Conservation (phyloP, 768 basidiomycete species). For the Leccinum broughii region DNA sequence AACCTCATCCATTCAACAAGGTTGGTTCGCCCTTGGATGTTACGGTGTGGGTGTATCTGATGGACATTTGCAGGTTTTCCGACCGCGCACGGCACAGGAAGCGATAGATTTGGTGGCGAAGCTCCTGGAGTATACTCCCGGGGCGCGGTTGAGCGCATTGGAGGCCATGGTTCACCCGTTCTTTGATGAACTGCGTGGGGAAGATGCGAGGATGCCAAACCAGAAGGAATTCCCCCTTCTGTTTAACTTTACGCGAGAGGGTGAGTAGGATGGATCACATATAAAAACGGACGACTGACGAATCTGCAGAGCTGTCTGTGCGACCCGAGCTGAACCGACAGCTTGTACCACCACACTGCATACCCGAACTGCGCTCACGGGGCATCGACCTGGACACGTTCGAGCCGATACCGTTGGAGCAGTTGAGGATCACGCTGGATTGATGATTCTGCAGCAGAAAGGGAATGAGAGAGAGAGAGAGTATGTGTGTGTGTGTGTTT, state of each 20-base stretch:
- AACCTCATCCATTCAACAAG: conserved; percentile 99
- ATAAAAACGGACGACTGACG: background rate
- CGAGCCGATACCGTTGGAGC: conserved; percentile 96
- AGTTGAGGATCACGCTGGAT: conserved; percentile 92
- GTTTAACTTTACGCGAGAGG: conserved; percentile 96
- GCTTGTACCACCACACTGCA: conserved; percentile 88
- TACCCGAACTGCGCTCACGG: conserved; percentile 84
- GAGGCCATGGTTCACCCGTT: conserved; percentile 94
- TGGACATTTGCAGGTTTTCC: conserved; percentile 75
- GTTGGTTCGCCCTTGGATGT: conserved; percentile 37
- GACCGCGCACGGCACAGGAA: conserved; percentile 93
- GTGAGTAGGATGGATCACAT: conserved; percentile 46
- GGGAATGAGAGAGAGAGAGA: conserved; percentile 21
- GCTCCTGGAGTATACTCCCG: conserved; percentile 97
- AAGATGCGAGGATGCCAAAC: conserved; percentile 94
- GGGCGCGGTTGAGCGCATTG: conserved; percentile 83
- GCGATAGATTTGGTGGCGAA: conserved; percentile 96
- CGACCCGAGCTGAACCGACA: conserved; percentile 91
- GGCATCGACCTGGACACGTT: conserved; percentile 88
- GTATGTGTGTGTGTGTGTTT: conserved; percentile 6
- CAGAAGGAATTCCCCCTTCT: conserved; percentile 93
- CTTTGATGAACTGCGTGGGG: conserved; percentile 93
- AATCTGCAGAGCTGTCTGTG: conserved; percentile 81
- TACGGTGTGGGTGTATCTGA: conserved; percentile 15
- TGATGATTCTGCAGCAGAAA: conserved; percentile 44